phyloP scores from a whole-genome alignment of 1,139 yeast species.

The Pichia sp. region DNA sequence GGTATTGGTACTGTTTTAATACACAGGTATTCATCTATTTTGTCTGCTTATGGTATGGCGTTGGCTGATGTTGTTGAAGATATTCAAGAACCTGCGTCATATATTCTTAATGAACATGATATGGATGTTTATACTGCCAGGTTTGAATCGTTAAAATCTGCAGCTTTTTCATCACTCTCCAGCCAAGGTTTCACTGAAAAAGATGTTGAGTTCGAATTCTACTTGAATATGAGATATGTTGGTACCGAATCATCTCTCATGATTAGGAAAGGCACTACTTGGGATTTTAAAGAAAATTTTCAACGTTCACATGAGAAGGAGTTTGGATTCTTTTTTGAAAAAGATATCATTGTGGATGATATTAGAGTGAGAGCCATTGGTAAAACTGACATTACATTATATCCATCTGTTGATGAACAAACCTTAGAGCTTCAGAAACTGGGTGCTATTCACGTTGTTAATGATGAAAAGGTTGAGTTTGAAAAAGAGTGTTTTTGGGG shows the following conservation, averaged over 20 bases:
- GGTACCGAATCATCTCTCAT: conserved; percentile 33
- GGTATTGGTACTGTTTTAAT: conserved; percentile 38
- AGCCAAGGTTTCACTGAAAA: conserved; percentile 38
- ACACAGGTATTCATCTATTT: conserved; percentile 44
- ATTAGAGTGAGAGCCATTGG: conserved; percentile 66
- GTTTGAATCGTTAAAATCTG: conserved; percentile 27
- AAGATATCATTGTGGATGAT: conserved; percentile 69
- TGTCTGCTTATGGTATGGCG: conserved; percentile 50
- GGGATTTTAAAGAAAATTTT: conserved; percentile 19
- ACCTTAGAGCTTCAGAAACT: conserved; percentile 10
- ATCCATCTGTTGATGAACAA: conserved; percentile 20
- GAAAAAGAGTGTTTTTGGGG: conserved; percentile 17
- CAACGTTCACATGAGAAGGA: conserved; percentile 46
- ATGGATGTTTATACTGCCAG: conserved; percentile 25
- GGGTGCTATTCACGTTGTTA: conserved; percentile 8
- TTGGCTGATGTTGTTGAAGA: conserved; percentile 54
- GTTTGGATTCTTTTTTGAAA: conserved; percentile 59
- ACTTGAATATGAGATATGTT: not conserved
- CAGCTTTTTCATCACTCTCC: conserved; percentile 29
- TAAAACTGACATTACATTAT: conserved; percentile 24
- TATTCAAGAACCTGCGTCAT: conserved; percentile 50
- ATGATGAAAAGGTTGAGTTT: conserved; percentile 13
- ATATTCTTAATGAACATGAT: conserved; percentile 26
- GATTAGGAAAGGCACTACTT: conserved; percentile 33
- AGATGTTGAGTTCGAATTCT: conserved; percentile 9